A percentile compares a stretch with the other conserved stretches of the same genome.
Conservation (phyloP, 148 eudicot genomes). For the Cornus controversa region DNA sequence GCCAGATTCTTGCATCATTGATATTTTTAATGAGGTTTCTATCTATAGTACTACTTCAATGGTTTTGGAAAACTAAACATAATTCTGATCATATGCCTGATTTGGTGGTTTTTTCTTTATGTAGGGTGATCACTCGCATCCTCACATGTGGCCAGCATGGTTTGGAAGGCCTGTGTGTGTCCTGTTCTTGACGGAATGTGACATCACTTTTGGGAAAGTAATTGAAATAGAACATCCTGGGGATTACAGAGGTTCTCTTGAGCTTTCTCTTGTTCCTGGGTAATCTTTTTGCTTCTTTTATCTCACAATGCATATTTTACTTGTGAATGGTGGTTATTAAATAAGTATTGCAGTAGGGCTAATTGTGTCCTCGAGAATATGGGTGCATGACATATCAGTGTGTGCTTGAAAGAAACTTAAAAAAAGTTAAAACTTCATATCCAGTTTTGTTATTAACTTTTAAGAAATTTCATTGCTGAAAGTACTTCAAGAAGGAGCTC, state of each 20-base stretch:
- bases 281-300: constrained; percentile 15
- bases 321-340: not conserved
- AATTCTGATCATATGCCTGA: constrained; percentile 12
- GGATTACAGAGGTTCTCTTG: constrained; percentile 48
- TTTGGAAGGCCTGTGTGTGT: constrained; percentile 59
- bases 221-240: constrained; percentile 43
- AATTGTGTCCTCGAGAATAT: too few species aligned
- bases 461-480: too few species aligned
- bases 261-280: constrained; percentile 57
- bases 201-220: constrained; percentile 51
- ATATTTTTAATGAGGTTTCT: constrained; percentile 63
- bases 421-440: too few species aligned
- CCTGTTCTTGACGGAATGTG: constrained; percentile 55
- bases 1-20: constrained; percentile 61
- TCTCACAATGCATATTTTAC: not conserved
- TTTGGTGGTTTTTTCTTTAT: constrained; percentile 7
- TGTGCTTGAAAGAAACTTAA: not conserved
- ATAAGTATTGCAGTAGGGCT: not conserved
- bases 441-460: too few species aligned
- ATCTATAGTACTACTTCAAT: not conserved
- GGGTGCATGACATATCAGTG: not conserved
- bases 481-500: too few species aligned
- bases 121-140: constrained; percentile 69
- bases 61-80: not conserved
- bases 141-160: constrained; percentile 48